These are phyloP conservation scores for Coelastrella sp. DNA, from an alignment of 139 green algal genomes.

Conservation along the genomic window DNA sequence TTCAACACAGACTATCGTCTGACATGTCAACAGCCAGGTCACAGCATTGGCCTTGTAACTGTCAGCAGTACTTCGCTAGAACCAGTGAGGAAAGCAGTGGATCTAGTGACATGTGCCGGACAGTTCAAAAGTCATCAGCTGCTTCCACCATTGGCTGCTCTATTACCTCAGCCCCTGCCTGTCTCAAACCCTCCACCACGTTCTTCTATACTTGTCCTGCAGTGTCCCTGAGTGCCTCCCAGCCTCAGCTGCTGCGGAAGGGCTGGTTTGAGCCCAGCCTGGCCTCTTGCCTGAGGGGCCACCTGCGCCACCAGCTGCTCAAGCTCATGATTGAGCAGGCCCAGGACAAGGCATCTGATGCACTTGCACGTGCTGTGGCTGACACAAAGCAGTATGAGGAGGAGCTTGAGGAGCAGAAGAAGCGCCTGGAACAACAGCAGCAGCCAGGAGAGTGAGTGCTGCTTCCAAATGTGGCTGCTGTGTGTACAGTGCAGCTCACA, in stretches of 20 bases:
- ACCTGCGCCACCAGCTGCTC: conserved; percentile 64
- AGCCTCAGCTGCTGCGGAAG: conserved; percentile 61
- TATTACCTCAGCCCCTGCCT: neutral
- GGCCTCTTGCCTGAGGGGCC: conserved; percentile 61
- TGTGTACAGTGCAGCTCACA: neutral
- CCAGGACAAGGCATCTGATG: neutral
- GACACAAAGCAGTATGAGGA: neutral
- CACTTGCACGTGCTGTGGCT: neutral
- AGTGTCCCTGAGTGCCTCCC: conserved; percentile 1
- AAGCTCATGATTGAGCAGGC: conserved; percentile 55
- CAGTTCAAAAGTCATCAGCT: too few species aligned
- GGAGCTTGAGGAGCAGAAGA: neutral
- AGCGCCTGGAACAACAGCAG: conserved; percentile 11
- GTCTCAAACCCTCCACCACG: neutral
- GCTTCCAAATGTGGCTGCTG: neutral
- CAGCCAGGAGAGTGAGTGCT: conserved; percentile 18
- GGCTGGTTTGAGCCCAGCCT: conserved; percentile 75
- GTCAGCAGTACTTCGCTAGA: neutral
- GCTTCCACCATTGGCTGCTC: neutral
- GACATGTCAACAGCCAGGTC: neutral
- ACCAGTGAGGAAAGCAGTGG: neutral
- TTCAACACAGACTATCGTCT: neutral
- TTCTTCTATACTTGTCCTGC: neutral
- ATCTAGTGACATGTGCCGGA: too few species aligned
- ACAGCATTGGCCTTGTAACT: neutral